Conservation (phyloP, 352 stramenopile genomes). For the Globisporangium paddicum region DNA sequence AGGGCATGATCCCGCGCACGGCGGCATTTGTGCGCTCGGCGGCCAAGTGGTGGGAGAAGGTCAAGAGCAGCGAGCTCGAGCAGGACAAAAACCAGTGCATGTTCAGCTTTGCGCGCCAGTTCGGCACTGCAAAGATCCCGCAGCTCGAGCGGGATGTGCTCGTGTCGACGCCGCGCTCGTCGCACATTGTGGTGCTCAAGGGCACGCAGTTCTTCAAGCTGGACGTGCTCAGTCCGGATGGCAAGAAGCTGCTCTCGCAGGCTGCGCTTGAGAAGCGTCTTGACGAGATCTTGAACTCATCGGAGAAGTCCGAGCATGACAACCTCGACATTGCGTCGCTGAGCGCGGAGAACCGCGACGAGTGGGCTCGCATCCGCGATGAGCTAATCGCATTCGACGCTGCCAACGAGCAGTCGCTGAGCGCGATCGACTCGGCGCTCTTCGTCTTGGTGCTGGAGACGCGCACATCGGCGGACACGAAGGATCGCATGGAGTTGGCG, state of each 20-base stretch:
- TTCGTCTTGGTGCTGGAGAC: conserved; percentile 89
- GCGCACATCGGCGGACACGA: conserved; percentile 48
- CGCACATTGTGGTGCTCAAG: conserved; percentile 88
- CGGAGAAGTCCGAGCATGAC: conserved; percentile 35
- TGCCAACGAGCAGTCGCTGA: conserved; percentile 66
- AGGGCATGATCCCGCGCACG: conserved; percentile 63
- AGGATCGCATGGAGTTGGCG: conserved; percentile 76
- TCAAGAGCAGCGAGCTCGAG: conserved; percentile 84
- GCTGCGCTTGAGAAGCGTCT: conserved; percentile 57
- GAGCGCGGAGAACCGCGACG: conserved; percentile 81
- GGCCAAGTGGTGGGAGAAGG: conserved; percentile 87
- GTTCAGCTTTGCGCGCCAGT: conserved; percentile 84
- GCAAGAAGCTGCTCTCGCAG: conserved; percentile 81
- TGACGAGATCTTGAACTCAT: conserved; percentile 59
- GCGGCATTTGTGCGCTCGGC: conserved; percentile 78
- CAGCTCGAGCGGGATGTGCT: conserved; percentile 69
- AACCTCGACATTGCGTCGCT: conserved; percentile 73
- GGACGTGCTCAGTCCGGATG: conserved; percentile 71
- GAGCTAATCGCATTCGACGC: conserved; percentile 62
- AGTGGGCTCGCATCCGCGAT: conserved; percentile 76
- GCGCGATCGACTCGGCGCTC: conserved; percentile 85
- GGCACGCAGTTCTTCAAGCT: conserved; percentile 84
- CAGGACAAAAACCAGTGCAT: conserved; percentile 90
- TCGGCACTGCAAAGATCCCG: conserved; percentile 81
- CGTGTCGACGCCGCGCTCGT: conserved; percentile 62